Evolutionary conservation across 2,329 filamentous ascomycete species (phyloP), one percentile per base, ranked within the genome.

Genomic region (Calonectria hongkongensis): DNA sequence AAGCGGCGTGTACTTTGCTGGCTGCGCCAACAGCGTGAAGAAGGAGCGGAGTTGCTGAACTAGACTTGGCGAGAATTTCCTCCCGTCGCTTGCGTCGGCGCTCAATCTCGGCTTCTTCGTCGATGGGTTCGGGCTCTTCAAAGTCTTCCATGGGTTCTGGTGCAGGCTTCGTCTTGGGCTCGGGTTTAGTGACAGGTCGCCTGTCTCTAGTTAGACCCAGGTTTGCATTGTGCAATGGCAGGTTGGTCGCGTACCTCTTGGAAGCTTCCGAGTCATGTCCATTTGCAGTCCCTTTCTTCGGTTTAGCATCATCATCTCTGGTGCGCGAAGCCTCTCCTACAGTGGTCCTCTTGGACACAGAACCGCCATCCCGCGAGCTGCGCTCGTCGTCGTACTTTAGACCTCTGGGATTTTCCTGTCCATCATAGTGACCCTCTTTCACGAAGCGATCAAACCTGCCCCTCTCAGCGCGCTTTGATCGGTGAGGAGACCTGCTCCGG

Each of bases 91-190:
- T 95, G 33, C 95, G 93, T 68, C 96, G 94, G 79, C 95, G 93
- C 83, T 97, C 94, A 79, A 98, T 94, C 80, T 96, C 89, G 77
- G 94, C 92, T 74, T 94, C 94, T 86, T 97, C 94, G 82, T 97
- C 94, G 77, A 95, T 82, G n/a, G 90, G 88, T 78, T 92, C 88
- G 69, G 89, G 86, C 75, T 90, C 88, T 73, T 89, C 86, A 76
- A 85, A 87, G 73, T 90, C 87, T 71, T 85, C 83, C 75, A 84
- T 83, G 12, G 80, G 81, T 75, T 81, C 85, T 58, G 56, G 66
- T 27, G 65, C 65, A 75, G 74, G 77, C 68, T 79, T 78, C 30
- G 76, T 74, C 16, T 78, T 72, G 45, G 70, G 75, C 58, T 74
- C 65, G 45, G 72, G 58, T 81, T 76, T 72, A 66, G 74, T 71